Evolutionary conservation across 345 rosid species (phyloP).

Genomic region (Pugionium cornutum): DNA sequence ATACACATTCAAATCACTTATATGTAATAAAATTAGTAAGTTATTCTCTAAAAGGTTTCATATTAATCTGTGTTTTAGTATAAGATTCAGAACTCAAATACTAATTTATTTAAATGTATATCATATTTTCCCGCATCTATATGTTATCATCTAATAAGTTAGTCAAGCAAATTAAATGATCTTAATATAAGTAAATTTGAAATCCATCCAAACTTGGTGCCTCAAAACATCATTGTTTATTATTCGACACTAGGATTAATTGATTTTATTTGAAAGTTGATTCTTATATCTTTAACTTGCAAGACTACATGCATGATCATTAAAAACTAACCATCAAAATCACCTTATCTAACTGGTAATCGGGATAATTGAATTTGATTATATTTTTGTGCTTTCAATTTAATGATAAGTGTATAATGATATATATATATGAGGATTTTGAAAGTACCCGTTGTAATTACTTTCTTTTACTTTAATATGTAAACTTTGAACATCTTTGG

Average conservation of each 20-base stretch:
- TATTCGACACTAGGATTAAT: background rate
- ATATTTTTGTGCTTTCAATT: background rate
- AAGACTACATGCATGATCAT: constrained; percentile 1
- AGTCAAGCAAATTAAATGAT: background rate
- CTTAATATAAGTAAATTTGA: background rate
- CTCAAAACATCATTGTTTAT: constrained; percentile 1
- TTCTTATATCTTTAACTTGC: background rate
- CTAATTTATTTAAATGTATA: background rate
- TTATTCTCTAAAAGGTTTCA: background rate
- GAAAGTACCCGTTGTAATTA: too few species aligned
- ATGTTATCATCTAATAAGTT: background rate
- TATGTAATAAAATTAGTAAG: background rate
- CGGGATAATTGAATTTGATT: background rate
- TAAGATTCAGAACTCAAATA: background rate
- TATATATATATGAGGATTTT: too few species aligned
- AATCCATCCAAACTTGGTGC: background rate
- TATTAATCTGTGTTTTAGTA: background rate
- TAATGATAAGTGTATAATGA: too few species aligned
- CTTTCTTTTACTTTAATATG: too few species aligned
- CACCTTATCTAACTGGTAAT: background rate
- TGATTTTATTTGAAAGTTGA: background rate
- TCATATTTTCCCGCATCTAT: background rate
- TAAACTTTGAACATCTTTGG: too few species aligned
- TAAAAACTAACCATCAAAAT: background rate
- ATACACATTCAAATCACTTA: background rate